Evolutionary conservation across 345 rosid genomes (phyloP).

Genomic region (Syzygium oleosum): DNA sequence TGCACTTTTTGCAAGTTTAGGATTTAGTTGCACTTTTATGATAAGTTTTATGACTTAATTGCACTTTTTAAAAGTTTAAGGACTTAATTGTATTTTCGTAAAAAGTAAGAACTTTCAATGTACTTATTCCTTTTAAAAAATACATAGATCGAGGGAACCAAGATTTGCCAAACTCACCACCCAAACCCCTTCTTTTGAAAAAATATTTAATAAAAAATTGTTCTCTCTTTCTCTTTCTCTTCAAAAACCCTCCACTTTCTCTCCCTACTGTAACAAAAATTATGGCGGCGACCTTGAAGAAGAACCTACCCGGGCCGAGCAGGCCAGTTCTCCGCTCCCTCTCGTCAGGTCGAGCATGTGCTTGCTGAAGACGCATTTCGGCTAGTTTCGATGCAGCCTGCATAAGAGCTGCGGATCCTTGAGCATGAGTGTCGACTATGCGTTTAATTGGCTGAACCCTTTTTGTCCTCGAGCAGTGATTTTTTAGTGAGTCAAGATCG

Average conservation of each 20-base stretch:
- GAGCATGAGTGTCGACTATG: neutral
- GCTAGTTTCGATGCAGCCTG: slow-evolving; percentile 61
- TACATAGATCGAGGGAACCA: slow-evolving; percentile 22
- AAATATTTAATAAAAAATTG: too few species aligned
- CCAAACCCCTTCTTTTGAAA: slow-evolving; percentile 9
- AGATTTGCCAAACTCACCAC: slow-evolving; percentile 41
- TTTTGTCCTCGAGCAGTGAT: neutral
- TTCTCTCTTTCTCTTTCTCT: neutral
- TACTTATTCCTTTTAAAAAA: neutral
- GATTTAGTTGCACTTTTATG: too few species aligned
- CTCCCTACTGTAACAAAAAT: slow-evolving; percentile 2
- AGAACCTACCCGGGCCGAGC: slow-evolving; percentile 12
- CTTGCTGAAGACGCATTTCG: slow-evolving; percentile 56
- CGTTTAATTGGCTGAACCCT: too few species aligned
- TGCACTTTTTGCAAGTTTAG: too few species aligned
- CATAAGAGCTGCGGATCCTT: slow-evolving; percentile 24
- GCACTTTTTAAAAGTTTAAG: too few species aligned
- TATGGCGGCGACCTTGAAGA: slow-evolving; percentile 44
- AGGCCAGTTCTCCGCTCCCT: slow-evolving; percentile 21
- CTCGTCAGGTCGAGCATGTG: slow-evolving; percentile 27
- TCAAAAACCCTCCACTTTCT: neutral
- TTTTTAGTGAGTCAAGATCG: neutral
- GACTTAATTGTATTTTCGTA: too few species aligned
- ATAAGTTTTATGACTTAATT: too few species aligned
- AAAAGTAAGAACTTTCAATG: too few species aligned